phyloP scores from a whole-genome alignment of 2,329 filamentous ascomycete species.

The Aureobasidium sp. region DNA sequence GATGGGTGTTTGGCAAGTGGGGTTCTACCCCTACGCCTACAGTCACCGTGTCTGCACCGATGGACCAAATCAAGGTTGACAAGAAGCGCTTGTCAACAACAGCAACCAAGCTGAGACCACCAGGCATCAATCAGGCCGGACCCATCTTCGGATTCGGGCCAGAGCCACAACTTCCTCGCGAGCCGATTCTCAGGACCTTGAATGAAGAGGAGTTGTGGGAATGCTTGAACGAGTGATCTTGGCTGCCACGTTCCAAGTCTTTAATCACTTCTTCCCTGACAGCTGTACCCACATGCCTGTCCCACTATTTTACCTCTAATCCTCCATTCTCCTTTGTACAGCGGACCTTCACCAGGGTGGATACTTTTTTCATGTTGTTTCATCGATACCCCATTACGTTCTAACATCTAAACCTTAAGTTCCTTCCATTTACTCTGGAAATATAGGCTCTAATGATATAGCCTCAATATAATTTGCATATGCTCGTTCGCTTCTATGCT shows the following conservation, averaged over 20 bases:
- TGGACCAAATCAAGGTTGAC: slow-evolving; percentile 11
- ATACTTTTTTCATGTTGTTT: background rate
- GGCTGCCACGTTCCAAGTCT: background rate
- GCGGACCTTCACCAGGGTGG: background rate
- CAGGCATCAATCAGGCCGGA: slow-evolving; percentile 73
- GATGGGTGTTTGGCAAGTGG: slow-evolving; percentile 58
- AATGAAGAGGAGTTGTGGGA: slow-evolving; percentile 55
- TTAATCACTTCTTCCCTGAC: background rate
- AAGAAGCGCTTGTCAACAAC: background rate
- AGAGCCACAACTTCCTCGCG: slow-evolving; percentile 45
- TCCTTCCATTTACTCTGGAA: background rate
- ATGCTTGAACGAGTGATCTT: slow-evolving; percentile 39
- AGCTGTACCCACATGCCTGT: background rate
- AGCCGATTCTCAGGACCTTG: slow-evolving; percentile 49
- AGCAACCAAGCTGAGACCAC: slow-evolving; percentile 36
- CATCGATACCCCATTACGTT: slow-evolving; percentile 9
- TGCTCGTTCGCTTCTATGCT: background rate
- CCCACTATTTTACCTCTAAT: background rate
- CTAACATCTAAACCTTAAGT: background rate
- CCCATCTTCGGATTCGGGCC: slow-evolving; percentile 62
- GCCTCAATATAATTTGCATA: background rate
- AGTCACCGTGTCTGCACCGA: slow-evolving; percentile 8
- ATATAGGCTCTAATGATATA: background rate
- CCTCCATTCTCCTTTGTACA: slow-evolving; percentile 2
- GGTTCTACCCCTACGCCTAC: slow-evolving; percentile 33